Evolutionary conservation across 306 rosid genomes (phyloP).

Genomic region (Prinsepia uniflora): DNA sequence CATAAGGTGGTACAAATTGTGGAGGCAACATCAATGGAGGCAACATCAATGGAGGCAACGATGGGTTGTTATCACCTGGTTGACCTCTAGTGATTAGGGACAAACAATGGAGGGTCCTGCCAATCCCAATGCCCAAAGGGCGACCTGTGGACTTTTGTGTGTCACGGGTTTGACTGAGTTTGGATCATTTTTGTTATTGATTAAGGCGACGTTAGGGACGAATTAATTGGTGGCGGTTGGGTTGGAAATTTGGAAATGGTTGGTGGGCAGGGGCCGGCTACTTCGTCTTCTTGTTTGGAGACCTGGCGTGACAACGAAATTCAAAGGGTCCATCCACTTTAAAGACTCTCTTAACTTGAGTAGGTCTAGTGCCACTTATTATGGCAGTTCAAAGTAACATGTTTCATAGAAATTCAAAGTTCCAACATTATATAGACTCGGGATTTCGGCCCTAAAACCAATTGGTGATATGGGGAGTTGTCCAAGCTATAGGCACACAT

Average conservation of each 20-base stretch:
- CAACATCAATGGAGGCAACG: too few species aligned
- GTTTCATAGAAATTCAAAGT: too few species aligned
- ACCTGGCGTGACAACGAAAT: neutral
- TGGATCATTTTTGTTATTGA: neutral
- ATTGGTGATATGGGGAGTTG: too few species aligned
- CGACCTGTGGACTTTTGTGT: neutral
- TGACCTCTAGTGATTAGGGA: too few species aligned
- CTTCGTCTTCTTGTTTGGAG: neutral
- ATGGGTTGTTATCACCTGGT: too few species aligned
- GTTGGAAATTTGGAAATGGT: neutral
- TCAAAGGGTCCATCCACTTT: neutral
- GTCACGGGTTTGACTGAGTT: neutral
- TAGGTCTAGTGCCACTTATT: slow-evolving; percentile 8
- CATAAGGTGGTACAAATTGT: too few species aligned
- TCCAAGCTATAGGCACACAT: too few species aligned
- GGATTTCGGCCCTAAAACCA: too few species aligned
- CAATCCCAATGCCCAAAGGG: neutral
- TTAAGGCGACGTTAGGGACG: slow-evolving; percentile 5
- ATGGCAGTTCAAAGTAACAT: slow-evolving; percentile 2
- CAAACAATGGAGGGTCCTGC: too few species aligned
- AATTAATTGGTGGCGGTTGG: too few species aligned
- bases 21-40: too few species aligned
- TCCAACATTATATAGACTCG: too few species aligned
- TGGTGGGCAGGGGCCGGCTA: neutral
- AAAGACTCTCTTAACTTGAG: neutral